Evolutionary conservation across 108 stramenopile species (phyloP).

Genomic region (Skeletonema grethae): DNA sequence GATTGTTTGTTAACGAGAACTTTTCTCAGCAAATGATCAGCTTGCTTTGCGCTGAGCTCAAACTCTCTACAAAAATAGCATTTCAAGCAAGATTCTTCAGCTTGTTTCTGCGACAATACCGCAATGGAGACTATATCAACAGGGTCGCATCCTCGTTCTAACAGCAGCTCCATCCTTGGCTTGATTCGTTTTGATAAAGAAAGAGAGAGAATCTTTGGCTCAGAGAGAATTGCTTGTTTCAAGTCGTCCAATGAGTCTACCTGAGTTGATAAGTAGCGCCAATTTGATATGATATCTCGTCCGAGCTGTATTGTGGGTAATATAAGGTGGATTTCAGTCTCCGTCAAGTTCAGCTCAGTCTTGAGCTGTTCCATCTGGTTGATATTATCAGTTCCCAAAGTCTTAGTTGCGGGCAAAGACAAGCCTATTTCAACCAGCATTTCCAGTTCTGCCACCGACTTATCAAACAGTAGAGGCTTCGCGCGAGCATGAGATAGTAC

Average conservation of each 20-base stretch:
- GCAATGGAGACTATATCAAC: conserved; percentile 18
- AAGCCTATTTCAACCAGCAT: background rate
- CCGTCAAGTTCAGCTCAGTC: conserved; percentile 25
- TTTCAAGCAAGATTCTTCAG: conserved; percentile 13
- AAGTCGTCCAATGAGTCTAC: conserved; percentile 16
- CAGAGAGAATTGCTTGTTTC: conserved; percentile 18
- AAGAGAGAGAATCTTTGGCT: conserved; percentile 22
- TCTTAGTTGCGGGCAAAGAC: background rate
- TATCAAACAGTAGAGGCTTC: background rate
- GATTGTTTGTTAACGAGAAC: background rate
- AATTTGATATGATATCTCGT: background rate
- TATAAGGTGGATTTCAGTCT: conserved; percentile 13
- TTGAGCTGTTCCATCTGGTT: conserved; percentile 20
- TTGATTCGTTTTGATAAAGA: conserved; percentile 18
- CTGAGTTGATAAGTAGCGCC: conserved; percentile 19
- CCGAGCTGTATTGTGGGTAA: conserved; percentile 16
- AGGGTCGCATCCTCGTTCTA: conserved; percentile 10
- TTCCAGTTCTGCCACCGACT: background rate
- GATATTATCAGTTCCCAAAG: background rate
- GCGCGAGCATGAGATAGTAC: background rate
- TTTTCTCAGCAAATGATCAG: conserved; percentile 13
- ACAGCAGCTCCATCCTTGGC: conserved; percentile 20
- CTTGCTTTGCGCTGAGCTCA: conserved; percentile 18
- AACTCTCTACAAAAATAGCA: conserved; percentile 16
- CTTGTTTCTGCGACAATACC: conserved; percentile 11